Evolutionary conservation across 306 rosid species (phyloP), one percentile per base, ranked within the genome.

Genomic region (Morella rubra): DNA sequence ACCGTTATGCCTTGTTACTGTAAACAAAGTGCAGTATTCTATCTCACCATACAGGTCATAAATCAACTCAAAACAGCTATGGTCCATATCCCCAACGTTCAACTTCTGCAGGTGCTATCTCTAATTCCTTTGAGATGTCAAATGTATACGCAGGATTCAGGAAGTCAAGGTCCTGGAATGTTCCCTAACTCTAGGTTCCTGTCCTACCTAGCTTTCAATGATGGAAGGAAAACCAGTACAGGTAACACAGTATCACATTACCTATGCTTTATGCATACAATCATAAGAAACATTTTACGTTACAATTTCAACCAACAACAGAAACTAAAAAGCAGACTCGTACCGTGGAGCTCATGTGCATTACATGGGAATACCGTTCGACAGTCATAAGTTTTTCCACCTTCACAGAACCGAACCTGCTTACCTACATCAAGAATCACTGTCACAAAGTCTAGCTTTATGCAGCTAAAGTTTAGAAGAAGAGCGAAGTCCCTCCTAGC

Each of bases 261-360:
- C 12, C 5, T 15, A 61, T 71, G 77, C 54, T 16, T 32, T 62
- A 12, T 11, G 72, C 75, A 56, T 40, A 40, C 8, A 10, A 71
- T 62, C 54, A 20, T 44, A 19, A 22, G 47, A 22, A n/a, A 44
- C 10, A 45, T 58, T 75, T 56, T 12, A 71, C 73, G 49, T 19
- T 72, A 40, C 75, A 19, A 46, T 74, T 47, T 45, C 32, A 70
- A 42, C 50, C 16, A 56, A 8, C 40, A 73, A 27, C 10, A 69
- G 37, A 7, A 24, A 69, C 74, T 69, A 51, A 41, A 66, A 47
- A 22, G 37, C 50, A 44, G 46, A 44, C 73, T 78, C 87, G 81
- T 59, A 91, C 98, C 79, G 98, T 91, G 51, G 98, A 93, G 88
- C 98, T 93, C 70, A 91, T 93, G 82, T 93, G 98, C 98, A 93